phyloP scores from a whole-genome alignment of 257 asterid genomes.

The Solanum appendiculatum region DNA sequence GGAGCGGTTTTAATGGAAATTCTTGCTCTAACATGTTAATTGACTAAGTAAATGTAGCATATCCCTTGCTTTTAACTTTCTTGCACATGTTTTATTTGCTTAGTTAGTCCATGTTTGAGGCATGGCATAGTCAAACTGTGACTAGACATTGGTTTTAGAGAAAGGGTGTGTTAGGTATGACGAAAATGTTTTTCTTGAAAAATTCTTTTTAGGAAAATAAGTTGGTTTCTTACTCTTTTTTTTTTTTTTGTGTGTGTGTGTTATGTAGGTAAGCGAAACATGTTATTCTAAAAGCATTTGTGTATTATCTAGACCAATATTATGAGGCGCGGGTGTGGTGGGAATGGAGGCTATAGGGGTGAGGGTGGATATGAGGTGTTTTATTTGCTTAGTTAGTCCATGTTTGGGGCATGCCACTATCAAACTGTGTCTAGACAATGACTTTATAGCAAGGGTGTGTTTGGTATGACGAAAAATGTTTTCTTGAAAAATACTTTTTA shows the following conservation, averaged over 20 bases:
- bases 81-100: neutral
- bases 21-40: neutral
- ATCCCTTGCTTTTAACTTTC: neutral
- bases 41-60: neutral
- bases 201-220: neutral
- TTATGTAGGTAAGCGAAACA: neutral
- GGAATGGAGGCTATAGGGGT: neutral
- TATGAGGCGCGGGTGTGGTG: no score
- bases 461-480: neutral
- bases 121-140: neutral
- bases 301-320: neutral
- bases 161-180: neutral
- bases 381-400: neutral
- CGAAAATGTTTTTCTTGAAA: no score
- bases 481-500: neutral
- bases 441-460: neutral
- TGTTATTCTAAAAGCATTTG: neutral
- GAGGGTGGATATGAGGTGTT: neutral
- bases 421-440: neutral
- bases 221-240: neutral
- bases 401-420: neutral
- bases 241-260: no score
- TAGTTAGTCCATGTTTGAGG: neutral
- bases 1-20: neutral
- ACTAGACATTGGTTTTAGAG: neutral